phyloP scores from a whole-genome alignment of 148 eudicot species.

The Rhododendron henanense region DNA sequence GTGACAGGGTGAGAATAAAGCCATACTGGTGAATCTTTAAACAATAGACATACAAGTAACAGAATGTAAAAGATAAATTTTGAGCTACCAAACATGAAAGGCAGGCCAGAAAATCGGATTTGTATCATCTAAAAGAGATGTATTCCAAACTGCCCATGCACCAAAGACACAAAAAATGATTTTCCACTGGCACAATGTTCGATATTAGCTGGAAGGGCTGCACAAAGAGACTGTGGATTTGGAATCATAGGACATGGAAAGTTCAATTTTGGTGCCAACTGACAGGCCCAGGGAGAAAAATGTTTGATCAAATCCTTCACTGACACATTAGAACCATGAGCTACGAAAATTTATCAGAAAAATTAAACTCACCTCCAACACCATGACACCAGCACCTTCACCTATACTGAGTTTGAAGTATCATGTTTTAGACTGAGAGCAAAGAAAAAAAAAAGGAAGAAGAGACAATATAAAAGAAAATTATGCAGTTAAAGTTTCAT shows the following conservation, averaged over 20 bases:
- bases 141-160: neutral
- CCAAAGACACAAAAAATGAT: constrained; percentile 5
- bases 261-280: neutral
- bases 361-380: constrained; percentile 73
- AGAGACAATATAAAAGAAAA: neutral
- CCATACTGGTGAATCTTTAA: neutral
- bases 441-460: neutral
- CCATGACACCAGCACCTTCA: constrained; percentile 88
- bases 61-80: neutral
- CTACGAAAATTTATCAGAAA: neutral
- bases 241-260: neutral
- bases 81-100: neutral
- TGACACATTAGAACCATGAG: neutral
- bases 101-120: neutral
- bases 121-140: neutral
- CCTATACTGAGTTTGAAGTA: constrained; percentile 58
- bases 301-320: neutral
- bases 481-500: constrained; percentile 3
- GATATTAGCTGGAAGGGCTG: neutral
- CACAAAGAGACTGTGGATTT: neutral
- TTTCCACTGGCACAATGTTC: neutral
- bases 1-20: neutral
- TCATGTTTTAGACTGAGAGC: constrained; percentile 7
- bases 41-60: neutral
- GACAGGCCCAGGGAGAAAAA: neutral